These are phyloP conservation scores for Tolypocladium cylindrosporum DNA, from an alignment of 2,329 filamentous ascomycete species.

Conservation along the genomic window DNA sequence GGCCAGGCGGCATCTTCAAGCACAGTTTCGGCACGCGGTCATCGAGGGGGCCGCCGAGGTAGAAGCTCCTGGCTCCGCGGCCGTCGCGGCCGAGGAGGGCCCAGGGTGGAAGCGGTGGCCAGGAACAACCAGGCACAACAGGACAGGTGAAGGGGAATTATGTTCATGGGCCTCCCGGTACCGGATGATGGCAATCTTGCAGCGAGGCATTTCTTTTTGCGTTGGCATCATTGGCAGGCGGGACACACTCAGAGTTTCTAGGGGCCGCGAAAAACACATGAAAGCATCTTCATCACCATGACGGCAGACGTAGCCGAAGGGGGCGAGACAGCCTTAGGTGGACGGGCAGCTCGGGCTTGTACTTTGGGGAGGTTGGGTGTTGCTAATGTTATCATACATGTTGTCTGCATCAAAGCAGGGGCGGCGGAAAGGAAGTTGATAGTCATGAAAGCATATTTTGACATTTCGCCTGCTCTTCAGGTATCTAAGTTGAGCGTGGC, in stretches of 20 bases:
- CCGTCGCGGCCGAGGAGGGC: slow-evolving; percentile 13
- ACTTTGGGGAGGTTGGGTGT: not conserved
- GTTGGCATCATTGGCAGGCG: not conserved
- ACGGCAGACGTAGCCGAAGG: not conserved
- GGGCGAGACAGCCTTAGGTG: not conserved
- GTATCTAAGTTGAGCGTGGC: not conserved
- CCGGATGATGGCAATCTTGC: not conserved
- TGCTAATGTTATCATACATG: not conserved
- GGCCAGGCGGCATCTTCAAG: not conserved
- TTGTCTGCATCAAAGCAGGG: not conserved
- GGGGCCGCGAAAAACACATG: not conserved
- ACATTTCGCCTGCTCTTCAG: slow-evolving; percentile 1
- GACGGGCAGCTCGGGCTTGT: not conserved
- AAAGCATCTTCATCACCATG: not conserved
- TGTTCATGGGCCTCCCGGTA: not conserved
- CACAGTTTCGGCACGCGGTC: slow-evolving; percentile 2
- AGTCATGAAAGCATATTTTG: slow-evolving; percentile 1
- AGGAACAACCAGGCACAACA: not conserved
- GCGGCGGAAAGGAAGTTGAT: not conserved
- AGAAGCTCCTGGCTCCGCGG: slow-evolving; percentile 15
- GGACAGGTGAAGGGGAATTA: not conserved
- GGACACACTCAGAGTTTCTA: not conserved
- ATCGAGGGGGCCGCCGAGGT: slow-evolving; percentile 15
- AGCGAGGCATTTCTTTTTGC: not conserved
- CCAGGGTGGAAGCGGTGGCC: not conserved